Percentiles rank a stretch among this genome's conserved stretches.
Conservation (phyloP, 371 early-diverging fungal genomes). For the Haplosporangium sp. region DNA sequence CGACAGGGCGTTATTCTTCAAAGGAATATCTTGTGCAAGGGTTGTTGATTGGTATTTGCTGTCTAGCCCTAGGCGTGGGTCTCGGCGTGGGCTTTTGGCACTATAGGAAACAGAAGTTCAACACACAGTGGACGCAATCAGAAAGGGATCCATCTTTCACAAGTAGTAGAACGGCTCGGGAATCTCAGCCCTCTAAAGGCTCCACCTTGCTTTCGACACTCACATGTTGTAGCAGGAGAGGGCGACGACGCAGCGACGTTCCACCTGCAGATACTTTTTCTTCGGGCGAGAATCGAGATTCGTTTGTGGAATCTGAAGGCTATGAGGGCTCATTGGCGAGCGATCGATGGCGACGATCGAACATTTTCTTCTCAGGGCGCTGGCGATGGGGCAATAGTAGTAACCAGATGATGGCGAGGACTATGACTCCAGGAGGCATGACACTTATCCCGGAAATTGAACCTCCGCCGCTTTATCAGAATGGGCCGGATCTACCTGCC, state of each 20-base stretch:
- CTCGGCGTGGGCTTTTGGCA: slow-evolving; percentile 33
- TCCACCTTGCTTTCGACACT: slow-evolving; percentile 5
- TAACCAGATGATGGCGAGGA: neutral
- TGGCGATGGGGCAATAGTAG: slow-evolving; percentile 18
- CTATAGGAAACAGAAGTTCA: slow-evolving; percentile 12
- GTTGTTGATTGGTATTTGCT: slow-evolving; percentile 25
- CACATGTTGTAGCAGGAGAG: neutral
- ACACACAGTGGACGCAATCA: neutral
- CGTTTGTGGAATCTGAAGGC: slow-evolving; percentile 11
- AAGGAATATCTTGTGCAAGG: slow-evolving; percentile 18
- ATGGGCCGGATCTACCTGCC: slow-evolving; percentile 17
- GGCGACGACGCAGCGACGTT: neutral
- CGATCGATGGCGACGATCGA: neutral
- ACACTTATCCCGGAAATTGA: slow-evolving; percentile 24
- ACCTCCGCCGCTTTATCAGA: slow-evolving; percentile 29
- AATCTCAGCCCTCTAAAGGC: neutral
- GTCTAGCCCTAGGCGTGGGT: slow-evolving; percentile 19
- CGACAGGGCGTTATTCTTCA: slow-evolving; percentile 12
- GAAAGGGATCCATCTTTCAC: neutral
- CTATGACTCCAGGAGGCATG: neutral
- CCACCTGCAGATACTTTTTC: neutral
- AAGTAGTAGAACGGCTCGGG: no score
- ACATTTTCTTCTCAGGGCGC: slow-evolving; percentile 6
- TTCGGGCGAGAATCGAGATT: slow-evolving; percentile 1
- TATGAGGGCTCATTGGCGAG: slow-evolving; percentile 1